These are phyloP conservation scores for Perilla frutescens DNA, from an alignment of 257 asterid species.

Conservation along the genomic window DNA sequence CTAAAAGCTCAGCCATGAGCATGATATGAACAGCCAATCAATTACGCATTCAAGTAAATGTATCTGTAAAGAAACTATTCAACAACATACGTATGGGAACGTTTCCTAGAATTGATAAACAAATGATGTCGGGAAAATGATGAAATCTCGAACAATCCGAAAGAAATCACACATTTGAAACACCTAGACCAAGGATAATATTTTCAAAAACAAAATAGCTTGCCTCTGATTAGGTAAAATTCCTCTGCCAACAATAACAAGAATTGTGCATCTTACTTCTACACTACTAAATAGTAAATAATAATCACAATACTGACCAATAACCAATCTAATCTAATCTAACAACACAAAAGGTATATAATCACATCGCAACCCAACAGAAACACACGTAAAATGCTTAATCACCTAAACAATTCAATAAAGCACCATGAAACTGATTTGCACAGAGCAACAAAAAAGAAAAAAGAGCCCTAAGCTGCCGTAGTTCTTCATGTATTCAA, in stretches of 20 bases:
- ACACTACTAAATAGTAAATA: not conserved
- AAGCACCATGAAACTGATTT: too few species aligned
- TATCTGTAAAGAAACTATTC: not conserved
- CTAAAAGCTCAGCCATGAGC: not conserved
- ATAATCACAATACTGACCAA: too few species aligned
- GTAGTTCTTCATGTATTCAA: not conserved
- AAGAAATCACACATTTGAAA: not conserved
- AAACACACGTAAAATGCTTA: not conserved
- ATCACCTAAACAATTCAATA: not conserved
- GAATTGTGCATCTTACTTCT: not conserved
- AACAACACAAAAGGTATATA: not conserved
- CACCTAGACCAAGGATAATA: not conserved
- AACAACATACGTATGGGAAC: not conserved
- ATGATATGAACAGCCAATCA: not conserved
- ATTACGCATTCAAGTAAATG: not conserved
- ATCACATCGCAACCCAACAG: not conserved
- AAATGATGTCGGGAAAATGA: too few species aligned
- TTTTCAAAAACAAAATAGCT: not conserved
- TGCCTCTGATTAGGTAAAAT: not conserved
- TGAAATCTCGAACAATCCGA: not conserved
- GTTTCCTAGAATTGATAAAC: not conserved
- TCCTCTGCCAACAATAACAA: not conserved
- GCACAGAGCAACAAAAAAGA: not conserved
- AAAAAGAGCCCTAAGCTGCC: not conserved
- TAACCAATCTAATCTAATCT: too few species aligned